These are phyloP conservation scores for Dendryphion nanum DNA, from an alignment of 2,329 filamentous ascomycete species.

Conservation along the genomic window DNA sequence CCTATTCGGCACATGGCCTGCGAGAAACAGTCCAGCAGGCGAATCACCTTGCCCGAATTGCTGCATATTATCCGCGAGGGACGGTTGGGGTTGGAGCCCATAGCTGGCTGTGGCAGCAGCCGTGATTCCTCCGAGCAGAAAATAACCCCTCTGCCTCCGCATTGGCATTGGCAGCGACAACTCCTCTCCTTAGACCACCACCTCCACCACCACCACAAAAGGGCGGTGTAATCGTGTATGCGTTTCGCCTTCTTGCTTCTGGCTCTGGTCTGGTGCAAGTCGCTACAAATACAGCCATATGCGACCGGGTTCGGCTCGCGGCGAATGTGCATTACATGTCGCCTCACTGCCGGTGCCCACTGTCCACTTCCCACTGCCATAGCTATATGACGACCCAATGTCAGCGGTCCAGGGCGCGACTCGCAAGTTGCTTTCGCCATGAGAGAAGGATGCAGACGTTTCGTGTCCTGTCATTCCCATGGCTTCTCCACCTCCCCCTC, in stretches of 20 bases:
- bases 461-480: slow-evolving; percentile 23
- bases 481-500: too few relatives aligned
- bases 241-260: slow-evolving; percentile 1
- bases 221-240: slow-evolving; percentile 40
- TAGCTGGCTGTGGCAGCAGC: too few relatives aligned
- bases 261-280: neutral
- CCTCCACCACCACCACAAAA: too few relatives aligned
- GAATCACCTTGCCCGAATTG: too few relatives aligned
- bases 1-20: too few relatives aligned
- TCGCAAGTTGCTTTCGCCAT: slow-evolving; percentile 55
- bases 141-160: too few relatives aligned
- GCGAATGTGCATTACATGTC: slow-evolving; percentile 12
- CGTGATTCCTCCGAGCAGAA: slow-evolving; percentile 24
- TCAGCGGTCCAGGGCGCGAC: slow-evolving; percentile 61
- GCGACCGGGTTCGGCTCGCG: slow-evolving; percentile 14
- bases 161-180: too few relatives aligned
- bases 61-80: too few relatives aligned
- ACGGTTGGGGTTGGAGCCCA: too few relatives aligned
- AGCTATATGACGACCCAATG: slow-evolving; percentile 15
- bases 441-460: slow-evolving; percentile 25
- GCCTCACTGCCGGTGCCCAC: slow-evolving; percentile 20
- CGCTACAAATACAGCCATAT: neutral
- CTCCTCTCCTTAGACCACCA: too few relatives aligned
- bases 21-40: too few relatives aligned
- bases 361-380: too few relatives aligned